Evolutionary conservation across 768 basidiomycete species (phyloP).

Genomic region (Lactifluus hygrophoroides): DNA sequence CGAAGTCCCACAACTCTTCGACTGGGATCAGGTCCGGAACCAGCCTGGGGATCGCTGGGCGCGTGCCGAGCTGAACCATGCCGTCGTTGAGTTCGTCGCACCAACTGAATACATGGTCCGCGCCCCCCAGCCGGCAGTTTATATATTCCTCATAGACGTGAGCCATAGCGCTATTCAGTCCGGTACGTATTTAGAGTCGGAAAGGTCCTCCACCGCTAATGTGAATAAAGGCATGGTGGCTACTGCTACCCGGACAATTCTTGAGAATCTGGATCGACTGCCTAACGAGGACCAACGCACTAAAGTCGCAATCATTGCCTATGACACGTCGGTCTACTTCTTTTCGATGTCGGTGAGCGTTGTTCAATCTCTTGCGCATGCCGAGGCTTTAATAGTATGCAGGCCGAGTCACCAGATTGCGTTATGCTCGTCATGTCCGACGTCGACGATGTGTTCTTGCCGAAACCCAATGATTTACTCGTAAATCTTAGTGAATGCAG

Average conservation of each 20-base stretch:
- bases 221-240: conserved; percentile 83
- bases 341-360: conserved; percentile 81
- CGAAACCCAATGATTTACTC: conserved; percentile 92
- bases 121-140: conserved; percentile 94
- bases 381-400: background rate
- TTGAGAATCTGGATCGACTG: conserved; percentile 90
- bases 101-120: conserved; percentile 99
- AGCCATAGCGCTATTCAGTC: conserved; percentile 88
- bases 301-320: conserved; percentile 87
- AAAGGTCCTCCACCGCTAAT: background rate
- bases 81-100: conserved; percentile 94
- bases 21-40: conserved; percentile 93
- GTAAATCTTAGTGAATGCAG: conserved; percentile 88
- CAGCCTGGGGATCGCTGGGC: conserved; percentile 94
- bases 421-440: conserved; percentile 97
- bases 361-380: background rate
- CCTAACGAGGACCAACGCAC: conserved; percentile 93
- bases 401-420: conserved; percentile 69
- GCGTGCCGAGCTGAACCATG: conserved; percentile 86
- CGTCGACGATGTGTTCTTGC: conserved; percentile 94
- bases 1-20: conserved; percentile 96
- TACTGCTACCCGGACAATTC: conserved; percentile 91
- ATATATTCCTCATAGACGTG: conserved; percentile 95
- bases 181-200: conserved; percentile 37
- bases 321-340: conserved; percentile 90